A percentile compares a stretch with the other conserved stretches of the same genome.
Conservation (phyloP, 805 yeast species). For the Ogataea paraovalis region DNA sequence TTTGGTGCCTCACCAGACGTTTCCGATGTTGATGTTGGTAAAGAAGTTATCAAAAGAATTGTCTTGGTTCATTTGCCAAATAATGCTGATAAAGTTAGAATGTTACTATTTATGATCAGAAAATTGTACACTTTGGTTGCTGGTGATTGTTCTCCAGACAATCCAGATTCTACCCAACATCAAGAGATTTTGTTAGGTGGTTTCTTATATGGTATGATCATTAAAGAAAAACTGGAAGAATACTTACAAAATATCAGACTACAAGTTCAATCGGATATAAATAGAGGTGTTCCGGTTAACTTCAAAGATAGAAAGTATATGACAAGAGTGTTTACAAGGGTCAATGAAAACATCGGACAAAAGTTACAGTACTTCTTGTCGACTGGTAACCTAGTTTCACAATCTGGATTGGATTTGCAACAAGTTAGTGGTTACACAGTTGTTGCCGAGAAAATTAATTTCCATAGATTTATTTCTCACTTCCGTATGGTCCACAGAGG, state of each 20-base stretch:
- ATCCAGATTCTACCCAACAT: slow-evolving; percentile 99
- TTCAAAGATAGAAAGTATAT: slow-evolving; percentile 83
- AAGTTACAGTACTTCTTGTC: slow-evolving; percentile 91
- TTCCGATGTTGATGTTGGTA: slow-evolving; percentile 87
- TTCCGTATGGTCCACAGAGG: slow-evolving; percentile 99
- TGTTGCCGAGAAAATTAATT: slow-evolving; percentile 97
- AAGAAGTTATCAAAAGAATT: slow-evolving; percentile 73
- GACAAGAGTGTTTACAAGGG: slow-evolving; percentile 68
- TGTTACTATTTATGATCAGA: slow-evolving; percentile 91
- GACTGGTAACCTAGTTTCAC: slow-evolving; percentile 95
- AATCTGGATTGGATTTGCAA: slow-evolving; percentile 95
- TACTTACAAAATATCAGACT: slow-evolving; percentile 68
- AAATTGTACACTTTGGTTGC: slow-evolving; percentile 92
- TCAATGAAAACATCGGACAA: slow-evolving; percentile 91
- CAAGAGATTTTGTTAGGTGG: slow-evolving; percentile 96
- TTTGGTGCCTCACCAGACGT: slow-evolving; percentile 85
- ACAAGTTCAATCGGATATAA: slow-evolving; percentile 76
- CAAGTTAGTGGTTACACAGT: slow-evolving; percentile 98
- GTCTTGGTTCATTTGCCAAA: slow-evolving; percentile 83
- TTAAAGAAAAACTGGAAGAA: slow-evolving; percentile 95
- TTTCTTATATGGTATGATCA: slow-evolving; percentile 91
- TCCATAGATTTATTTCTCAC: slow-evolving; percentile 95
- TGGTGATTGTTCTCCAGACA: slow-evolving; percentile 94
- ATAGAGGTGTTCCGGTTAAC: slow-evolving; percentile 75
- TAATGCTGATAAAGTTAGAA: slow-evolving; percentile 75